A percentile compares a stretch with the other conserved stretches of the same genome.
These are phyloP conservation scores for Arthrinium puccinioides DNA, from an alignment of 2,329 filamentous ascomycete species.

Conservation along the genomic window DNA sequence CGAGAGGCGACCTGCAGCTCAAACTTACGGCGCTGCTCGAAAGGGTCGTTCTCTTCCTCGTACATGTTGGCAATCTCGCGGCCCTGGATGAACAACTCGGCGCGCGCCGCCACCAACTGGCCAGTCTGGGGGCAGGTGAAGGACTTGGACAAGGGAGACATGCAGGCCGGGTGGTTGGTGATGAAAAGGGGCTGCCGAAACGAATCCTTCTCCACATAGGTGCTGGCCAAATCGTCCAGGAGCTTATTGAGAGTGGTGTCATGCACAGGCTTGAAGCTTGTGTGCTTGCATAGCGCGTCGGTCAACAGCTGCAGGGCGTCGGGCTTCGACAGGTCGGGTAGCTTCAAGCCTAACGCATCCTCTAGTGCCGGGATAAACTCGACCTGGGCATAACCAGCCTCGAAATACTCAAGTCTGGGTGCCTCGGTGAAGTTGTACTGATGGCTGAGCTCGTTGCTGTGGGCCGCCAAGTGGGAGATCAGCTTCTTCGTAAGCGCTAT, in stretches of 20 bases:
- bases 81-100: slow-evolving; percentile 75
- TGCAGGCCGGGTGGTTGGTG: slow-evolving; percentile 79
- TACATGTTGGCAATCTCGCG: slow-evolving; percentile 93
- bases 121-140: slow-evolving; percentile 61
- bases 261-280: slow-evolving; percentile 56
- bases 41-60: slow-evolving; percentile 93
- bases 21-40: slow-evolving; percentile 80
- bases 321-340: slow-evolving; percentile 54
- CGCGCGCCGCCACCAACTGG: slow-evolving; percentile 72
- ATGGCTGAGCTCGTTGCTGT: slow-evolving; percentile 37
- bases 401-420: slow-evolving; percentile 41
- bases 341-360: slow-evolving; percentile 50
- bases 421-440: slow-evolving; percentile 35
- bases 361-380: slow-evolving; percentile 82
- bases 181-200: slow-evolving; percentile 69
- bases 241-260: slow-evolving; percentile 51
- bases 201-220: slow-evolving; percentile 74
- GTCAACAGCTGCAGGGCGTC: slow-evolving; percentile 54
- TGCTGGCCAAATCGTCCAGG: slow-evolving; percentile 71
- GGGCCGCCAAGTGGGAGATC: slow-evolving; percentile 48
- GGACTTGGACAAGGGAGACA: slow-evolving; percentile 87
- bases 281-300: slow-evolving; percentile 44
- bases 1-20: slow-evolving; percentile 35
- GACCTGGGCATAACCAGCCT: slow-evolving; percentile 51
- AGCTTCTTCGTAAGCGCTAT: slow-evolving; percentile 70